Evolutionary conservation across 2,329 filamentous ascomycete genomes (phyloP), one percentile per base, ranked within the genome.

Genomic region (Aspergillus caelatus): DNA sequence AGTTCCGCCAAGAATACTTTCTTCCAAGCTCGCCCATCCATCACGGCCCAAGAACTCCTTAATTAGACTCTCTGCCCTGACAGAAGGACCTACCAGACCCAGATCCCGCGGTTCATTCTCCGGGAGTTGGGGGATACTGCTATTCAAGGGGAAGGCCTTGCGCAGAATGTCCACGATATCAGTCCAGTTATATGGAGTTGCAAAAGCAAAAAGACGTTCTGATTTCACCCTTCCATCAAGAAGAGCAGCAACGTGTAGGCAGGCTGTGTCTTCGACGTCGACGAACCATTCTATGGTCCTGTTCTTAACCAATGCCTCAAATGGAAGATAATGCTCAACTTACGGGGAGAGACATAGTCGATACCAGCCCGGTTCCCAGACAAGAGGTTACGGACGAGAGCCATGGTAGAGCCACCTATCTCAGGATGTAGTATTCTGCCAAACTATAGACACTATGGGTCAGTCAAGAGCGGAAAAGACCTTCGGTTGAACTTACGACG

Each of bases 161-260:
- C 56, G 56, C 16, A 58, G 9, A 28, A 58, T 16, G 4, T 23
- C 9, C 19, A 58, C 41, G 28, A 46, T 16, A 48, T 79, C 68
- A 30, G 84, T 83, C 72, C 79, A 84, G 56, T 77, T 84, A 60
- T 77, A 83, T 0, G 78, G 79, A 1, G 78, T 74, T 0, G 82
- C 84, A 59, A 84, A 86, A 0, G 76, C 86, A 68, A 88, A 86
- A 14, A 89, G 71, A 1, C 87, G 81, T 68, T 88, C 81, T 0
- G 78, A 78, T 1, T 73, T 64, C 0, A 87, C 78, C 0, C 78
- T 75, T 0, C 77, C 74, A 28, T 84, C 75, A 0, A 86, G 75
- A 8, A 84, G 73, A 0, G 82, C 86, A 3, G 82, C 81, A 3
- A 88, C 76, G 43, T 88, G 85, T 0, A 89, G 71, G 0, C 81